Evolutionary conservation across 2,329 filamentous ascomycete genomes (phyloP).

Genomic region (Lojkania enalia): DNA sequence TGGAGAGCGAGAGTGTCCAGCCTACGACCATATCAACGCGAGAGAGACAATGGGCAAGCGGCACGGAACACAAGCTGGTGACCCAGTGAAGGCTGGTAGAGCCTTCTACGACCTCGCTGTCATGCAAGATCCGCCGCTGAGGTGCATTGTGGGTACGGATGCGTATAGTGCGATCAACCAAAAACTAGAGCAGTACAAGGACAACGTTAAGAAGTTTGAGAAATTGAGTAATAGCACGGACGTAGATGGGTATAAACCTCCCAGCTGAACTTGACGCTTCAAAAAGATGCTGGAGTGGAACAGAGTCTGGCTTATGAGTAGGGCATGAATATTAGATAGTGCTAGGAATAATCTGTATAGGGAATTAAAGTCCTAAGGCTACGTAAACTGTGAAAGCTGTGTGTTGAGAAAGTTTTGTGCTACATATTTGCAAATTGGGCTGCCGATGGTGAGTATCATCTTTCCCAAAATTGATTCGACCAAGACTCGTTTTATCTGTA

Average conservation of each 20-base stretch:
- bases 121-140: slow-evolving; percentile 56
- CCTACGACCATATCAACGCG: slow-evolving; percentile 55
- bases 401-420: no score
- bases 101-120: slow-evolving; percentile 60
- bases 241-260: slow-evolving; percentile 44
- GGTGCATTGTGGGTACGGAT: slow-evolving; percentile 59
- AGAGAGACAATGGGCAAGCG: slow-evolving; percentile 46
- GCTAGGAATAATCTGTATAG: no score
- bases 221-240: slow-evolving; percentile 55
- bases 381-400: no score
- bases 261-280: neutral
- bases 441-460: no score
- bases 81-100: slow-evolving; percentile 54
- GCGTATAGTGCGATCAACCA: slow-evolving; percentile 53
- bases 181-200: slow-evolving; percentile 55
- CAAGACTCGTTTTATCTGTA: no score
- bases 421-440: no score
- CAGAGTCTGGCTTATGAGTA: no score
- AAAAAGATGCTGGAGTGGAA: no score
- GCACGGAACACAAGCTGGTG: slow-evolving; percentile 53
- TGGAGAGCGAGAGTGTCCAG: slow-evolving; percentile 48
- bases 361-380: no score
- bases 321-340: no score
- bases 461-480: no score
- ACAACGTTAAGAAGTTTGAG: slow-evolving; percentile 56